Evolutionary conservation across 2,329 filamentous ascomycete species (phyloP), one percentile per base, ranked within the genome.

Genomic region (Ciborinia camelliae): DNA sequence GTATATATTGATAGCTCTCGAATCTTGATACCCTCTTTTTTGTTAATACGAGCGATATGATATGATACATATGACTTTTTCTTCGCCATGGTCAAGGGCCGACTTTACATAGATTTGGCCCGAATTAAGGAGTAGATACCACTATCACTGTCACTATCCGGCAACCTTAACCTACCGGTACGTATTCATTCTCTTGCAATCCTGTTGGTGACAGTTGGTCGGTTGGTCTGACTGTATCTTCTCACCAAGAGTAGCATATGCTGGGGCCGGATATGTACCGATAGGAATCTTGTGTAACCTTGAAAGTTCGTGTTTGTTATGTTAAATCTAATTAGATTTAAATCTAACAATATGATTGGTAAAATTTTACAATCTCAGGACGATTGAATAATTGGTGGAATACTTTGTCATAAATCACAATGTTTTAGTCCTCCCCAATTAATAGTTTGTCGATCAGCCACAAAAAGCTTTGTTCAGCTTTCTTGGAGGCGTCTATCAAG

Each of bases 401-500:
- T 7, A 26, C 35, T 48, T 15, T 59, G 5, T 59, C 23, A 18
- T 32, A 47, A 37, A 18, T 47, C 41, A 58, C 20, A 58, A 14
- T 18, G 4, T 35, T 59, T 35, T 26, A 12, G 14, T 30, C 9
- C 28, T 26, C 2, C 41, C 52, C 35, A 26, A 28, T 54, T 41
- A 7, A 55, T 55, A 41, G 35, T 41, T 55, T 39, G 35, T 41
- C 18, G 35, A 55, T 58, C 55, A 47, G 45, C 59, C 59, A 26
- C 48, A 30, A n/a, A 45, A 20, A 26, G 8, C n/a, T 47, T 58
- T 47, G 14, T 47, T 52, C 59, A 35, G 26, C 47, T 53, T 30
- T 15, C 37, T 32, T 9, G 20, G 50, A 26, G 50, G 48, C 59
- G 59, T 62, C 26, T 54, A 54, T 54, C 48, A 54, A 62, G 59